phyloP scores from a whole-genome alignment of 495 filamentous ascomycete genomes.

The Talaromyces borbonicus region DNA sequence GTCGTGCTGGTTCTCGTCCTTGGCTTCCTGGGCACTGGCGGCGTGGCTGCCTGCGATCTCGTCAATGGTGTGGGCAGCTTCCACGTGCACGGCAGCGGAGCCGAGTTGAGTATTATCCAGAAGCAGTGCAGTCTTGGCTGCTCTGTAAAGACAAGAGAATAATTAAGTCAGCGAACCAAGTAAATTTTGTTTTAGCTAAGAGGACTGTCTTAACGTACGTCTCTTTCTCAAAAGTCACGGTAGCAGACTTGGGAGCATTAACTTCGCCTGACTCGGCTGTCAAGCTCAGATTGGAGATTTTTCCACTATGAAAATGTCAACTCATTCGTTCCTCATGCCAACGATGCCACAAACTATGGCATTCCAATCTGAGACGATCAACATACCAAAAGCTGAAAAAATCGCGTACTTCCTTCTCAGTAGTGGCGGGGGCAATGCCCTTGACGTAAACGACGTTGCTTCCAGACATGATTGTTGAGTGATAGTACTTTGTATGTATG shows the following conservation, averaged over 20 bases:
- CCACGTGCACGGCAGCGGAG: constrained; percentile 66
- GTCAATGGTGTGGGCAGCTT: constrained; percentile 52
- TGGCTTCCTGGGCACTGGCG: constrained; percentile 34
- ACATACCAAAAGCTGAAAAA: constrained; percentile 98
- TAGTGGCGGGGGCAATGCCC: constrained; percentile 71
- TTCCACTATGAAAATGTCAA: constrained; percentile 50
- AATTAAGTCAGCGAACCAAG: background rate
- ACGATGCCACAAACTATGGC: background rate
- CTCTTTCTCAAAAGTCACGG: constrained; percentile 91
- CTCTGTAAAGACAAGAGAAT: constrained; percentile 27
- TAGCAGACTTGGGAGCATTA: constrained; percentile 62
- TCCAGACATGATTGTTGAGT: constrained; percentile 31
- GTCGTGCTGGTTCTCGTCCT: constrained; percentile 49
- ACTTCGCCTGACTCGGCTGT: constrained; percentile 50
- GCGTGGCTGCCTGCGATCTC: constrained; percentile 47
- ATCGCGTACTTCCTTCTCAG: constrained; percentile 83
- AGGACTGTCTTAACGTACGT: constrained; percentile 46
- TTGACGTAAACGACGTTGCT: constrained; percentile 48
- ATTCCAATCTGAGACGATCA: background rate
- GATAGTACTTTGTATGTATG: background rate
- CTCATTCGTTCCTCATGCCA: background rate
- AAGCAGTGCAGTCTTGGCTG: constrained; percentile 90
- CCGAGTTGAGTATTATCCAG: constrained; percentile 93
- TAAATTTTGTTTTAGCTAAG: background rate
- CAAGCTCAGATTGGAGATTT: constrained; percentile 74